These are phyloP conservation scores for Thalassiosira mediterranea DNA, from an alignment of 352 stramenopile genomes.

Conservation along the genomic window DNA sequence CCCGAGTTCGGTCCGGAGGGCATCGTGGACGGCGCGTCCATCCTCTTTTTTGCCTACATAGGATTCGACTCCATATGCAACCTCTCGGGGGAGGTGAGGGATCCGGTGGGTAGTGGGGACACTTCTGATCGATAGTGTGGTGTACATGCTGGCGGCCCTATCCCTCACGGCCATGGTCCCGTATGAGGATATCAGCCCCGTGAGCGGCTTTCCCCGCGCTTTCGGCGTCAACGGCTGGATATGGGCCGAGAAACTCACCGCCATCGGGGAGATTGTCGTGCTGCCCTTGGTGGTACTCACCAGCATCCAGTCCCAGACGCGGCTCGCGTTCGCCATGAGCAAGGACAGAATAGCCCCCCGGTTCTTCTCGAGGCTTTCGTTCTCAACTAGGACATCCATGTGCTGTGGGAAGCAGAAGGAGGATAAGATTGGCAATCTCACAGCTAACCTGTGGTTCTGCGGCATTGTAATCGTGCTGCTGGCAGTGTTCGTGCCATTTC, in stretches of 20 bases:
- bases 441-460: slow-evolving; percentile 33
- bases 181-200: slow-evolving; percentile 33
- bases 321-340: slow-evolving; percentile 89
- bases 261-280: slow-evolving; percentile 88
- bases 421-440: slow-evolving; percentile 52
- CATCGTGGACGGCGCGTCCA: slow-evolving; percentile 88
- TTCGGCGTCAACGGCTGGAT: slow-evolving; percentile 59
- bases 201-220: slow-evolving; percentile 59
- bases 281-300: slow-evolving; percentile 92
- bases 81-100: slow-evolving; percentile 74
- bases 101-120: slow-evolving; percentile 85
- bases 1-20: slow-evolving; percentile 41
- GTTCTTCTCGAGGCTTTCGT: slow-evolving; percentile 82
- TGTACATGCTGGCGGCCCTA: slow-evolving; percentile 53
- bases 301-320: slow-evolving; percentile 90
- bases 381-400: neutral
- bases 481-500: slow-evolving; percentile 50
- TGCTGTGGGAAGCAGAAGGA: slow-evolving; percentile 16
- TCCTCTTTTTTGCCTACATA: slow-evolving; percentile 93
- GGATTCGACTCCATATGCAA: slow-evolving; percentile 94
- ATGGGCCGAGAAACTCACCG: slow-evolving; percentile 86
- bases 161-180: slow-evolving; percentile 46
- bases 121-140: slow-evolving; percentile 79
- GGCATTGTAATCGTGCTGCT: slow-evolving; percentile 47
- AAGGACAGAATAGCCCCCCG: slow-evolving; percentile 88